Conservation (phyloP, 169 alveolate species). For the Plasmodium ovale region DNA sequence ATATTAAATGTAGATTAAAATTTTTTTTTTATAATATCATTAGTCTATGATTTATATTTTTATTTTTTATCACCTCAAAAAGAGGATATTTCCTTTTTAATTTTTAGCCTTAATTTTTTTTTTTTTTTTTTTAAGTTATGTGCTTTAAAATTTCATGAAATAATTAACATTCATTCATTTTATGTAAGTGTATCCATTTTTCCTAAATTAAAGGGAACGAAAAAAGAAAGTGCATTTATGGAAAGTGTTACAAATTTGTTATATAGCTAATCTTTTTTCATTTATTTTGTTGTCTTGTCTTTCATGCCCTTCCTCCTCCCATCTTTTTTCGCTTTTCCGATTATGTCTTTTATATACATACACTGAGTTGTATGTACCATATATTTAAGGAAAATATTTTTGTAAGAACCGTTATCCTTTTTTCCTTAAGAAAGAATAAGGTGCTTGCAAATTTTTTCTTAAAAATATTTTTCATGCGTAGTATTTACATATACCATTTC, state of each 20-base stretch:
- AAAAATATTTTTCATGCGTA: not conserved
- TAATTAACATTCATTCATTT: not conserved
- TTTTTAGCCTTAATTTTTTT: not conserved
- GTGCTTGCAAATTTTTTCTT: not conserved
- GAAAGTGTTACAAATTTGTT: not conserved
- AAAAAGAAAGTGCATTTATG: not conserved
- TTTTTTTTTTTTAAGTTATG: not conserved
- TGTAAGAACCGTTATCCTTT: not conserved
- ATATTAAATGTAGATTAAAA: too few relatives aligned
- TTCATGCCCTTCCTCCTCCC: too few relatives aligned
- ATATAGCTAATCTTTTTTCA: not conserved
- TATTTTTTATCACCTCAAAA: not conserved
- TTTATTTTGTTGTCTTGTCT: not conserved
- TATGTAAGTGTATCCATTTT: not conserved
- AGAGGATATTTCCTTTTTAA: not conserved
- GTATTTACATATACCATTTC: too few relatives aligned
- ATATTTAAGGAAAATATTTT: not conserved
- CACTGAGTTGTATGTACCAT: not conserved
- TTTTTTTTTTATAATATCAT: too few relatives aligned
- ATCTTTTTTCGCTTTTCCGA: too few relatives aligned
- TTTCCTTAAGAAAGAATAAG: not conserved
- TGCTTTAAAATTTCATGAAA: not conserved
- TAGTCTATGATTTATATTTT: not conserved
- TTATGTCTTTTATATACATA: too few relatives aligned
- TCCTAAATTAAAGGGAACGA: not conserved